Evolutionary conservation across 106 monocot species (phyloP).

Genomic region (Dendrobium officinale): DNA sequence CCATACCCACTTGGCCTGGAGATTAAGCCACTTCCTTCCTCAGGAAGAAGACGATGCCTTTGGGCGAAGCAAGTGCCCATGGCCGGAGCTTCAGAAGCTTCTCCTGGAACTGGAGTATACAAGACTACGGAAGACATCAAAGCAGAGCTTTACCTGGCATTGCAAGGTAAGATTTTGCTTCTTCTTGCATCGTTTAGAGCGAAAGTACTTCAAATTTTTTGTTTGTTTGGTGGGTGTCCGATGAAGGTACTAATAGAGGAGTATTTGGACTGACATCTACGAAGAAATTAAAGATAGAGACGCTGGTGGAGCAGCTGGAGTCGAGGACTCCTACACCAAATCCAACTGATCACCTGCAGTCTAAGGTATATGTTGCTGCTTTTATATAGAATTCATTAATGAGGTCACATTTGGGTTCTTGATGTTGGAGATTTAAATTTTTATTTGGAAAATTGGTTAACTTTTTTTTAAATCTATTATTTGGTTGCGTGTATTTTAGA

Average conservation of each 20-base stretch:
- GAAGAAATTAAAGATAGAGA: conserved; percentile 64
- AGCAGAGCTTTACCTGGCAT: conserved; percentile 23
- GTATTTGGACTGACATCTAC: conserved; percentile 66
- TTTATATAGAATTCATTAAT: not conserved
- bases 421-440: too few species aligned
- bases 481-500: too few species aligned
- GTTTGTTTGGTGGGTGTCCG: not conserved
- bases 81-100: not conserved
- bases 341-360: conserved; percentile 53
- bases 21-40: not conserved
- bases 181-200: not conserved
- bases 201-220: not conserved
- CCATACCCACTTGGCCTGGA: not conserved
- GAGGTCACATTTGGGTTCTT: too few species aligned
- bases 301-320: conserved; percentile 58
- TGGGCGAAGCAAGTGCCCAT: not conserved
- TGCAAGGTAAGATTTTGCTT: conserved; percentile 23
- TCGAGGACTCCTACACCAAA: conserved; percentile 56
- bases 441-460: too few species aligned
- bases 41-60: not conserved
- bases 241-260: conserved; percentile 62
- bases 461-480: too few species aligned
- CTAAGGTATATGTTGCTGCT: conserved; percentile 32
- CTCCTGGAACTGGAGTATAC: not conserved
- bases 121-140: conserved; percentile 25